Evolutionary conservation across 2,329 filamentous ascomycete species (phyloP).

Genomic region (Leptographium flavum): DNA sequence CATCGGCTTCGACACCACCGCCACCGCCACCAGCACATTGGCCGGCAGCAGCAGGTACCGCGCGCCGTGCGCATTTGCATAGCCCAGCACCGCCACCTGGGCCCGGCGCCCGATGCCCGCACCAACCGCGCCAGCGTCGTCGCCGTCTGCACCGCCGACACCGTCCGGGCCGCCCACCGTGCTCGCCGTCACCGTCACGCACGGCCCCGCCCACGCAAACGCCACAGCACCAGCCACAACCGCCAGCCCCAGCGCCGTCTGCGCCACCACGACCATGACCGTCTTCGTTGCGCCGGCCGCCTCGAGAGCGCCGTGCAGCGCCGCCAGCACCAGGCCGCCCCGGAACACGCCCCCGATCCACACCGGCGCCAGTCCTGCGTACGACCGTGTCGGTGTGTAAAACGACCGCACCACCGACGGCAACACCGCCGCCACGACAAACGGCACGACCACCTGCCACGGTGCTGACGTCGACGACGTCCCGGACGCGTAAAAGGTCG

Average conservation of each 20-base stretch:
- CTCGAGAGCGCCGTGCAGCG: slow-evolving; percentile 78
- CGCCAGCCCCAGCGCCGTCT: slow-evolving; percentile 64
- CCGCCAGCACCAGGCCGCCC: slow-evolving; percentile 57
- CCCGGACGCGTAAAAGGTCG: slow-evolving; percentile 87
- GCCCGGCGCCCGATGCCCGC: slow-evolving; percentile 25
- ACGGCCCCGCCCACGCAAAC: slow-evolving; percentile 75
- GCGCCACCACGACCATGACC: slow-evolving; percentile 62
- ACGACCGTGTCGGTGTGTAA: slow-evolving; percentile 69
- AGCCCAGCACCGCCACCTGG: slow-evolving; percentile 70
- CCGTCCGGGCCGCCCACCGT: slow-evolving; percentile 26
- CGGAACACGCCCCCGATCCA: slow-evolving; percentile 79
- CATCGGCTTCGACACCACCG: slow-evolving; percentile 87
- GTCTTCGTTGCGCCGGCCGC: slow-evolving; percentile 64
- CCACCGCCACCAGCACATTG: slow-evolving; percentile 62
- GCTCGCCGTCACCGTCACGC: slow-evolving; percentile 55
- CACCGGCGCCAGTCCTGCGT: slow-evolving; percentile 68
- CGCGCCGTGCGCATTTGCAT: slow-evolving; percentile 83
- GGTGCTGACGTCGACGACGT: slow-evolving; percentile 83
- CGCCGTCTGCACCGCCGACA: too few species aligned
- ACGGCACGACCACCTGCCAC: slow-evolving; percentile 77
- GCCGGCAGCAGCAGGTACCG: slow-evolving; percentile 75
- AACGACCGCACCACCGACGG: slow-evolving; percentile 68
- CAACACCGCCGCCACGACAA: slow-evolving; percentile 54
- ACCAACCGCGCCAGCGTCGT: too few species aligned
- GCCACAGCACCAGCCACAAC: slow-evolving; percentile 73